Conservation (phyloP, 345 rosid genomes). For the Acer saccharum region DNA sequence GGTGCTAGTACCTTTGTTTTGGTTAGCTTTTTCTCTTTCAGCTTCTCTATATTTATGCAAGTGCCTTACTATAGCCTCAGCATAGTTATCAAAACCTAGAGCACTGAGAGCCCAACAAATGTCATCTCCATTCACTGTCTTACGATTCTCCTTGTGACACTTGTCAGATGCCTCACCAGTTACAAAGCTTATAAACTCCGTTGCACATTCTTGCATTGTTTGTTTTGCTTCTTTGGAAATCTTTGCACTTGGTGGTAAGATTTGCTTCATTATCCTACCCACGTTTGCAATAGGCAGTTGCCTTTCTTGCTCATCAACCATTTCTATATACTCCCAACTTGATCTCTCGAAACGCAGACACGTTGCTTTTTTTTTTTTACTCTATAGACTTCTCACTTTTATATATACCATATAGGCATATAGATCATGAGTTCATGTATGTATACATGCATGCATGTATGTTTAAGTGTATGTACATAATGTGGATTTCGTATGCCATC, state of each 20-base stretch:
- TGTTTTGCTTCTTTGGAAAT: constrained; percentile 85
- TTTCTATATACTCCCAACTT: constrained; percentile 19
- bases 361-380: constrained; percentile 34
- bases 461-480: not conserved
- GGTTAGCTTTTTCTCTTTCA: constrained; percentile 55
- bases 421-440: constrained; percentile 1
- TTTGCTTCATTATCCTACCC: constrained; percentile 75
- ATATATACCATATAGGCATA: constrained; percentile 15
- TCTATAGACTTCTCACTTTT: constrained; percentile 16
- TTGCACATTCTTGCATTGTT: constrained; percentile 79
- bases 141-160: constrained; percentile 88
- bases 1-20: constrained; percentile 28
- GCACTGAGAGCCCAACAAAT: constrained; percentile 80
- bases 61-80: constrained; percentile 65
- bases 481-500: constrained; percentile 13
- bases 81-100: constrained; percentile 73
- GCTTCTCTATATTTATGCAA: constrained; percentile 63
- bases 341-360: constrained; percentile 17
- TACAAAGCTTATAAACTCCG: constrained; percentile 83
- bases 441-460: not conserved
- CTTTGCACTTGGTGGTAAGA: constrained; percentile 74
- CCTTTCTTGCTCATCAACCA: constrained; percentile 64
- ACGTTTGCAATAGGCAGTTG: constrained; percentile 81
- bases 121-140: constrained; percentile 83
- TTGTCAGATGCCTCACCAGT: constrained; percentile 84